Conservation (phyloP, 1,284 basidiomycete genomes). For the Heterobasidion irregulare region DNA sequence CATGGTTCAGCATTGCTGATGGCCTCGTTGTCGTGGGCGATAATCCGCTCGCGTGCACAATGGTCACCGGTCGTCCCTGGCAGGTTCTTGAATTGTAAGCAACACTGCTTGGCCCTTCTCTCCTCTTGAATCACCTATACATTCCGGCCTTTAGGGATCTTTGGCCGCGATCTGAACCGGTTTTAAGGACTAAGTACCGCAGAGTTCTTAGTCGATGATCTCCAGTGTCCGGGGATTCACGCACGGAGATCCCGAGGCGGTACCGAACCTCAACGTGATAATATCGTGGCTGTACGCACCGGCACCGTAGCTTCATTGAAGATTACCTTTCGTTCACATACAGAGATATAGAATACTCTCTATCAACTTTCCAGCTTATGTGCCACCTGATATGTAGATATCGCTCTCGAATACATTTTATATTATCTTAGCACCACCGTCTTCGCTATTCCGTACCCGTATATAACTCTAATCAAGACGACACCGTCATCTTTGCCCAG, state of each 20-base stretch:
- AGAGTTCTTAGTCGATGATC: background rate
- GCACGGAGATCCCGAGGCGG: no score
- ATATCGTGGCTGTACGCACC: no score
- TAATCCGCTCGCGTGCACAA: background rate
- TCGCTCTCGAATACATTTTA: no score
- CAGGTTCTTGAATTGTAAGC: slow-evolving; percentile 45
- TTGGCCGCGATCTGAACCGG: slow-evolving; percentile 73
- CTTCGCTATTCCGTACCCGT: no score
- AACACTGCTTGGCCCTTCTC: background rate
- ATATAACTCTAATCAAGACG: no score
- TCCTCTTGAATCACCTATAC: background rate
- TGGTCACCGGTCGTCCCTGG: background rate
- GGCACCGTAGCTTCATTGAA: no score
- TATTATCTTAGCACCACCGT: no score
- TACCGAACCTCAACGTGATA: background rate
- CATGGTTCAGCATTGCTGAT: background rate
- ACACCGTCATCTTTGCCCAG: no score
- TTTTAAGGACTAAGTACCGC: slow-evolving; percentile 42
- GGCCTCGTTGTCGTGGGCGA: background rate
- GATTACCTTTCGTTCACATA: no score
- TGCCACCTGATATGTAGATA: no score
- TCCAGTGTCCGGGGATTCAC: background rate
- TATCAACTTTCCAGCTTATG: no score
- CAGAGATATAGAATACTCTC: no score
- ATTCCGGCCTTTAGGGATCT: slow-evolving; percentile 35